Evolutionary conservation across 148 eudicot genomes (phyloP), one percentile per base, ranked within the genome.

Genomic region (Cornus kousa): DNA sequence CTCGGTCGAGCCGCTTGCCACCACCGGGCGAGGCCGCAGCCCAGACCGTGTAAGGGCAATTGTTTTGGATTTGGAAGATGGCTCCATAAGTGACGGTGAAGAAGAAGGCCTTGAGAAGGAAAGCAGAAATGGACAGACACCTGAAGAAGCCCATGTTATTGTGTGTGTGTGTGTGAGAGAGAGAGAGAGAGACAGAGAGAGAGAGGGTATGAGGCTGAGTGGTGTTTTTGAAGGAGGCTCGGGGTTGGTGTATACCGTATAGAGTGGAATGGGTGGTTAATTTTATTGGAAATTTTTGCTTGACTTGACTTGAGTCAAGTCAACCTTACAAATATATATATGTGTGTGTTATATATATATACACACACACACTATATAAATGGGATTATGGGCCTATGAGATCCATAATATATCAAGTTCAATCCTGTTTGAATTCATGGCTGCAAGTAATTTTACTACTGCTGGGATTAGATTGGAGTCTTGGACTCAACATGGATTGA

Each of bases 21-120:
- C 87, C 85, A 16, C 88, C 91, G 0, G 91, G 87, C 57, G 67
- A 77, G 5, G 93, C 88, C 0, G 85, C 90, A 3, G 88, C 90
- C 93, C 93, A 88, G 0, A 87, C 89, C 0, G 87, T 75, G 87
- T 71, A 85, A 4, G 59, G 71, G 40, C 91, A 88, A 32, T 87
- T 87, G 90, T 88, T 88, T 73, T 71, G 70, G 43, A 90, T 79
- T 8, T 77, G 37, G 72, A 88, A 83, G 20, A 70, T 82, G 72
- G 88, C 82, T 17, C 91, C 88, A 19, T 80, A 68, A 78, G 88
- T 76, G 74, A 66, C 19, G 46, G 77, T 7, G 8, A 82, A 16
- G 67, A 72, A 13, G 37, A 77, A 8, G 32, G 43, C 3, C 22
- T 32, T 20, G 28, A 66, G 50, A 43, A 32, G 24, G 71, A 66